Conservation (phyloP, 805 yeast genomes). For the Yarrowia sp. region DNA sequence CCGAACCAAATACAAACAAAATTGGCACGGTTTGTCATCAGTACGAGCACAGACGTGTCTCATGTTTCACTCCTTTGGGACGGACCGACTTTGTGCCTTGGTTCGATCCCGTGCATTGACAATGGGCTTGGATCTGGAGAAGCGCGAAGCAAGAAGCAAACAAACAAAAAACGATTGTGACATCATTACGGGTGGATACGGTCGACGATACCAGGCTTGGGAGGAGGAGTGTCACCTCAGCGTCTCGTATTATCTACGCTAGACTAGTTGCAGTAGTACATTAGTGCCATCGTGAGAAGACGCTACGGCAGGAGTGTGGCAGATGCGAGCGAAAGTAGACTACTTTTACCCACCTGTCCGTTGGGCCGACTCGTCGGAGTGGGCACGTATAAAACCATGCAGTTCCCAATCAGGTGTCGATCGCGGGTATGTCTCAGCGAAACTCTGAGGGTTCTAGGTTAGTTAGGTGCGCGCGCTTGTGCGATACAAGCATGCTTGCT, state of each 20-base stretch:
- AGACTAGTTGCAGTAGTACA: neutral
- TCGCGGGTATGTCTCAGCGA: slow-evolving; percentile 3
- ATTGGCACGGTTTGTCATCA: too few species aligned
- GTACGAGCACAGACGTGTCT: too few species aligned
- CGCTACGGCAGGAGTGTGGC: neutral
- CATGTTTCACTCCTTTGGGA: too few species aligned
- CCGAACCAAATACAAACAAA: too few species aligned
- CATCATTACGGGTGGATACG: too few species aligned
- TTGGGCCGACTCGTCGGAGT: too few species aligned
- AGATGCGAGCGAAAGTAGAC: too few species aligned
- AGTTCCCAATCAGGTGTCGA: neutral
- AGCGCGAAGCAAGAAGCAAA: neutral
- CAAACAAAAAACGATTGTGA: too few species aligned
- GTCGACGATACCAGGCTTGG: too few species aligned
- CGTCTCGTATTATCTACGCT: neutral
- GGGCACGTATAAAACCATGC: neutral
- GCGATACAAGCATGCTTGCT: too few species aligned
- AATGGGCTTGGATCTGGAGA: neutral
- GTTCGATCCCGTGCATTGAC: neutral
- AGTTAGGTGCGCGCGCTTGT: neutral
- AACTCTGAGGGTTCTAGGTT: neutral
- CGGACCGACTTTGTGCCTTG: neutral
- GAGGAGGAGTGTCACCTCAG: too few species aligned
- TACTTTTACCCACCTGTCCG: too few species aligned
- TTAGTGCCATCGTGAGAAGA: neutral